Base-by-base conservation (phyloP, 805 yeast species). In the Candida nemodendra region DNA sequence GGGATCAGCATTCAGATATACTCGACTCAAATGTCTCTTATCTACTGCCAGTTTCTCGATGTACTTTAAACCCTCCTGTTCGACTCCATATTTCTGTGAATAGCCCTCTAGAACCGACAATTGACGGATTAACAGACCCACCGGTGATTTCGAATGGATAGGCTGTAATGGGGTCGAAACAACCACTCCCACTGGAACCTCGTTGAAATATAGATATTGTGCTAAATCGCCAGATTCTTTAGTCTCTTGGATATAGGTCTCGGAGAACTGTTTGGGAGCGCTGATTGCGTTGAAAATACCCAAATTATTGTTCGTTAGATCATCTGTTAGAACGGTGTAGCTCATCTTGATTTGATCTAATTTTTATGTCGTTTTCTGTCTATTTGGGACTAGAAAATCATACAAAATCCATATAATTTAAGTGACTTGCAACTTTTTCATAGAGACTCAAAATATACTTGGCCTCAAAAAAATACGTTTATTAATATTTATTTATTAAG, bases 121-220 rank as follows among this genome's bases (percentile, higher is more conserved):
- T 16, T 45, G 32, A 8, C 51, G 45, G 15, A 62, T 44, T 3
- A 49, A 16, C 13, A 61, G 39, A 2, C 62, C 65, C 13, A 51
- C 38, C 1, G 64, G 64, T 1, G 59, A 39, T 21, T 56, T 66
- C 4, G 68, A 67, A 31, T 69, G 66, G 11, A 64, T 50, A 15
- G 76, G 66, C 39, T 71, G 69, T 36, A 72, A 62, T 7, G 69
- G 61, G 47, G 67, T 70, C 38, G 84, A 81, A 43, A 80, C 79
- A 33, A 88, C 64, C 4, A 79, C 82, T 12, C 93, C 96, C 4
- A 88, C 91, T 6, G 95, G 88, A 5, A 84, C 74, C 53, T 84
- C 95, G 33, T 82, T 74, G 59, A 71, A 83, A 61, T 69, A 84
- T 0, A 66, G 74, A 24, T 79, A 63, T 53, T 80, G 72, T 23